These are phyloP conservation scores for Lipomyces japonicus DNA, from an alignment of 805 yeast genomes.

Conservation along the genomic window DNA sequence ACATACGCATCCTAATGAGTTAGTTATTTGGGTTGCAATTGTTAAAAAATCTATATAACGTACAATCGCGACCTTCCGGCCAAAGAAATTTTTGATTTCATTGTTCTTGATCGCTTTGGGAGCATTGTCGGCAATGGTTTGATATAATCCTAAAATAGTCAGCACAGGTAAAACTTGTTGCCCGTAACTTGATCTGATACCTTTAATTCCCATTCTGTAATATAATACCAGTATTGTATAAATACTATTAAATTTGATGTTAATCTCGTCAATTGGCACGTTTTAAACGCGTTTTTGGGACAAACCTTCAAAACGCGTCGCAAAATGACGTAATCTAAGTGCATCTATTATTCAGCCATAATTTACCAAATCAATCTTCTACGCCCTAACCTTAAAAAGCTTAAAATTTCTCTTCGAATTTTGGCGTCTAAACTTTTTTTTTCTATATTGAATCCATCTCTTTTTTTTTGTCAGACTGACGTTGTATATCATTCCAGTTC, in stretches of 20 bases:
- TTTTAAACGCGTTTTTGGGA: background rate
- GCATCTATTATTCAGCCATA: too few species aligned
- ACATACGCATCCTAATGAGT: conserved; percentile 33
- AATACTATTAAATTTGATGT: background rate
- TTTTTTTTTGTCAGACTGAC: too few species aligned
- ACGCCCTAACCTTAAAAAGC: background rate
- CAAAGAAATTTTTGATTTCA: conserved; percentile 82
- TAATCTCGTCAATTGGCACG: background rate
- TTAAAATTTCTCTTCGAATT: background rate
- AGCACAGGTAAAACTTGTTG: background rate
- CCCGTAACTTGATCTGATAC: conserved; percentile 30
- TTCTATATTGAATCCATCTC: too few species aligned
- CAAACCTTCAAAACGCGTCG: too few species aligned
- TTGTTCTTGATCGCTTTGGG: conserved; percentile 72
- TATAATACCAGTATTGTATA: background rate
- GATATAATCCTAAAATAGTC: conserved; percentile 61
- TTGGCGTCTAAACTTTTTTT: too few species aligned
- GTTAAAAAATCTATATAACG: conserved; percentile 3
- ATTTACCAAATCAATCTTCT: too few species aligned
- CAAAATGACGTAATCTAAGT: too few species aligned
- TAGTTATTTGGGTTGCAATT: background rate
- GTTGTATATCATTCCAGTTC: too few species aligned
- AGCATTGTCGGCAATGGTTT: conserved; percentile 83
- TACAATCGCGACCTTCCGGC: conserved; percentile 93
- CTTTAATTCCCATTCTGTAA: conserved; percentile 49